Evolutionary conservation across 2,329 filamentous ascomycete genomes (phyloP), one percentile per base, ranked within the genome.

Genomic region (Zymoseptoria ardabiliae): DNA sequence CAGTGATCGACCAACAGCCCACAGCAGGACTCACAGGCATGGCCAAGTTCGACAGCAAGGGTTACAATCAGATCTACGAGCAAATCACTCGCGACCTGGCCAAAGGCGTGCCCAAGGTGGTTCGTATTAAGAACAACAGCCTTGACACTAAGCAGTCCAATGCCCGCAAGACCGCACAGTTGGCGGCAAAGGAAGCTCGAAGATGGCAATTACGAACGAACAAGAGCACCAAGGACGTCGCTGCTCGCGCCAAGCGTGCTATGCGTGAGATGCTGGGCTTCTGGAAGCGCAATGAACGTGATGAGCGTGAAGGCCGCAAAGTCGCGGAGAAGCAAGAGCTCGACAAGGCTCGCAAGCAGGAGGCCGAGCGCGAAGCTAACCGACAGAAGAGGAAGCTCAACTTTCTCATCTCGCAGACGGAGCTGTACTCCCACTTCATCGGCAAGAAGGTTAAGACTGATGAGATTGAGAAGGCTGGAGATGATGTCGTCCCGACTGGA

Each of bases 221-320:
- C 80, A 97, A 99, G 82, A 95, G 92, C 71, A 94, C 90, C 74
- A 99, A 99, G 75, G 94, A 99, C 74, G 89, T 96, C 3, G 94
- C 97, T 73, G 94, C 94, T 50, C 86, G 94, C 53, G 94, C 94
- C 60, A 99, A 99, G 81, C 89, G 94, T 66, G 93, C 93, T 61
- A 99, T 99, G 94, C 86, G 94, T 72, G 94, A 99, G 77, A 99
- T 99, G 94, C 94, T 97, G 84, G 86, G 90, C 59, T 99, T 97
- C 82, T 99, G 94, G 94, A 97, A 97, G 77, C 88, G 93, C 59
- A 99, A 99, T 73, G 94, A 99, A 75, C 89, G 93, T 56, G 94
- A 99, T 73, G 94, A 99, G 73, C 90, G 94, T 61, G 94, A 99
- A 73, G 81, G 95, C 65, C 87, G 94, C 67, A 95, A 96, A 78